Percentiles rank a stretch among this genome's conserved stretches.
Evolutionary conservation across 2,329 filamentous ascomycete species (phyloP).

Genomic region (Ophiosphaerella herpotricha): DNA sequence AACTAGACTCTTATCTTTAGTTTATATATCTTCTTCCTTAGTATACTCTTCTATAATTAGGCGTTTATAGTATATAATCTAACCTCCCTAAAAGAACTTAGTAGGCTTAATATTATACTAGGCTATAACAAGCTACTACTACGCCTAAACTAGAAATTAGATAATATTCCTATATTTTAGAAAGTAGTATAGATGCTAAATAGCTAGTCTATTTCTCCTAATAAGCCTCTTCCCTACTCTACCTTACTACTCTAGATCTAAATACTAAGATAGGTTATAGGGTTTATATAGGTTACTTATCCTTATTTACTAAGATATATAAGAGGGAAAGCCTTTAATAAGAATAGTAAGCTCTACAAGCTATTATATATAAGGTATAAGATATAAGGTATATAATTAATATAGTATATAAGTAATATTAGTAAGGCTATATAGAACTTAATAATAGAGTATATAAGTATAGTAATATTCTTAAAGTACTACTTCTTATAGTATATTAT

Average conservation of each 20-base stretch:
- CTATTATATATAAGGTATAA: neutral
- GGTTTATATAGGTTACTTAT: slow-evolving; percentile 20
- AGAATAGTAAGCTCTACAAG: slow-evolving; percentile 38
- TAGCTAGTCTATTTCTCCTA: slow-evolving; percentile 30
- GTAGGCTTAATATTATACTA: slow-evolving; percentile 32
- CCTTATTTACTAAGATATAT: slow-evolving; percentile 45
- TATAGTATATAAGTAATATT: slow-evolving; percentile 21
- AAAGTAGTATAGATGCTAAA: slow-evolving; percentile 24
- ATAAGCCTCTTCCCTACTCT: slow-evolving; percentile 4
- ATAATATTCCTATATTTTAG: slow-evolving; percentile 38
- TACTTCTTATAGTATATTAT: too few relatives aligned
- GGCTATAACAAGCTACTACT: slow-evolving; percentile 39
- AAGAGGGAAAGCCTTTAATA: slow-evolving; percentile 45
- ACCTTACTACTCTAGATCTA: slow-evolving; percentile 33
- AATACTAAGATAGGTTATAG: slow-evolving; percentile 44
- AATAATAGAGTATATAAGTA: too few relatives aligned
- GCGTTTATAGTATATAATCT: slow-evolving; percentile 41
- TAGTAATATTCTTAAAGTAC: too few relatives aligned
- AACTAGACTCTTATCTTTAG: slow-evolving; percentile 42
- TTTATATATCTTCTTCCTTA: slow-evolving; percentile 34
- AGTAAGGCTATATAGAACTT: too few relatives aligned
- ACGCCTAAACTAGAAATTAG: slow-evolving; percentile 37
- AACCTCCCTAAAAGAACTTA: slow-evolving; percentile 40
- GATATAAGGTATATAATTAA: slow-evolving; percentile 9
- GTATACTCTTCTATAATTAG: slow-evolving; percentile 36